Conservation (phyloP, 2,329 filamentous ascomycete genomes). For the Cercospora zeina region DNA sequence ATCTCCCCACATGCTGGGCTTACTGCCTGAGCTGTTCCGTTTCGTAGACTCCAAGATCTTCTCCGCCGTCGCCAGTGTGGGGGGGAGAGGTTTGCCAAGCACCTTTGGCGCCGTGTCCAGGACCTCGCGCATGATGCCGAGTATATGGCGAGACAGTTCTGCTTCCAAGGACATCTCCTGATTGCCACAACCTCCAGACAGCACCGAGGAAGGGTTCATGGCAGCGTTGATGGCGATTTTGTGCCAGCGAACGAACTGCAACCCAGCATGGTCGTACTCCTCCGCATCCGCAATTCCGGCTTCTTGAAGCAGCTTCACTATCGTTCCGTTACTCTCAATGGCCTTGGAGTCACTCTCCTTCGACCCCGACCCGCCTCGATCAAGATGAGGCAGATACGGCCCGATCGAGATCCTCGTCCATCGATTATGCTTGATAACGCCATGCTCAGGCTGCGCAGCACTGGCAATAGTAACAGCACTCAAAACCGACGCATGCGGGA, state of each 20-base stretch:
- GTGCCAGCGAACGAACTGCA: constrained; percentile 73
- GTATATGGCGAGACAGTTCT: constrained; percentile 62
- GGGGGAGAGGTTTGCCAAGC: constrained; percentile 61
- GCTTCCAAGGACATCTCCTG: constrained; percentile 65
- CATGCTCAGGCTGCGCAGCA: constrained; percentile 64
- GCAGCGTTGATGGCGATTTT: constrained; percentile 75
- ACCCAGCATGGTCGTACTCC: constrained; percentile 62
- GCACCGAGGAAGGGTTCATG: constrained; percentile 71
- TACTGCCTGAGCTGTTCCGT: constrained; percentile 61
- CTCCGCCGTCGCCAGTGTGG: constrained; percentile 62
- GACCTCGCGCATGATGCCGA: constrained; percentile 69
- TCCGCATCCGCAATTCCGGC: constrained; percentile 67
- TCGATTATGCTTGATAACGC: constrained; percentile 67
- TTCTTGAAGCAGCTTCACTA: constrained; percentile 59
- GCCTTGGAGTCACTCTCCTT: constrained; percentile 35
- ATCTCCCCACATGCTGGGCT: constrained; percentile 66
- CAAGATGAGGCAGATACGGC: constrained; percentile 59
- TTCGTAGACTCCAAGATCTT: constrained; percentile 63
- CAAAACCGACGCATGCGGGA: constrained; percentile 61
- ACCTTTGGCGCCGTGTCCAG: constrained; percentile 63
- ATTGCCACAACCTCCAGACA: constrained; percentile 65
- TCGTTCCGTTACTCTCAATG: constrained; percentile 46
- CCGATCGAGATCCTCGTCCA: constrained; percentile 73
- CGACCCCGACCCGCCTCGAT: constrained; percentile 37
- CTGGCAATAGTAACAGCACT: constrained; percentile 70